Evolutionary conservation across 2,329 filamentous ascomycete species (phyloP).

Genomic region (Stemphylium lycopersici): DNA sequence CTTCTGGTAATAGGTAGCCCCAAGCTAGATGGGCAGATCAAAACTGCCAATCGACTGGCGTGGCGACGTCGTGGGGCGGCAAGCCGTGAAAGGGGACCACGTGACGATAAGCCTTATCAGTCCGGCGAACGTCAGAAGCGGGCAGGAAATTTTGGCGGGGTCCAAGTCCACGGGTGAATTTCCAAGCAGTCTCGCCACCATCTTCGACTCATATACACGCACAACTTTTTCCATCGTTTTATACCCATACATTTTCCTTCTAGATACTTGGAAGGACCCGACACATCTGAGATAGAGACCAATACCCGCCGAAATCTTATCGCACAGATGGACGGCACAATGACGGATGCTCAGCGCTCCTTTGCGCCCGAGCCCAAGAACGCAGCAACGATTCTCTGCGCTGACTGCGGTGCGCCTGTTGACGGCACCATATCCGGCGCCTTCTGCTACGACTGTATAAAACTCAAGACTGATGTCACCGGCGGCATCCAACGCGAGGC

Average conservation of each 20-base stretch:
- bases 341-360: constrained; percentile 49
- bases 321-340: constrained; percentile 40
- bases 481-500: constrained; percentile 90
- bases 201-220: constrained; percentile 21
- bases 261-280: neutral
- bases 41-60: neutral
- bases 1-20: too few relatives aligned
- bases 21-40: too few relatives aligned
- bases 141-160: constrained; percentile 36
- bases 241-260: neutral
- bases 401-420: constrained; percentile 95
- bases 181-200: constrained; percentile 35
- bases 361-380: constrained; percentile 49
- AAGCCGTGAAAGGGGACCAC: constrained; percentile 15
- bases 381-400: constrained; percentile 84
- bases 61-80: neutral
- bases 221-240: constrained; percentile 1
- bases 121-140: constrained; percentile 5
- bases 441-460: constrained; percentile 94
- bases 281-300: neutral
- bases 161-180: constrained; percentile 26
- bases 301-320: neutral
- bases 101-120: constrained; percentile 36
- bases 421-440: constrained; percentile 87
- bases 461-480: constrained; percentile 91